These are phyloP conservation scores for Telfairia occidentalis DNA, from an alignment of 331 rosid genomes.

Conservation along the genomic window DNA sequence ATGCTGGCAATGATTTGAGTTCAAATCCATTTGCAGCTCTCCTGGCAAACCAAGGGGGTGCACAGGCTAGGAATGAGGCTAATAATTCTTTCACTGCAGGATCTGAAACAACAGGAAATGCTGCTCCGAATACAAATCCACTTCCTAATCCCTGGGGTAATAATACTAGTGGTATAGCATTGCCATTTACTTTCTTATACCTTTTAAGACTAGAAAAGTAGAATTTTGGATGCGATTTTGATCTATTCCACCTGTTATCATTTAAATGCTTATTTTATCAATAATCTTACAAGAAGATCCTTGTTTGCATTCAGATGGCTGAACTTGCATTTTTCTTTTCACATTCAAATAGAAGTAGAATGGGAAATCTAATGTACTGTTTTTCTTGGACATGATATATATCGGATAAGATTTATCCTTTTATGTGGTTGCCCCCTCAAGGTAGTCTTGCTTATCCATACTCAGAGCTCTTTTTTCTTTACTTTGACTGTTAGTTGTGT, in stretches of 20 bases:
- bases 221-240: background rate
- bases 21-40: slow-evolving; percentile 57
- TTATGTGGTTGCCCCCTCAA: background rate
- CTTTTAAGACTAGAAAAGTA: background rate
- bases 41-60: slow-evolving; percentile 40
- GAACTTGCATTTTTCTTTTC: background rate
- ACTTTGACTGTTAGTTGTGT: background rate
- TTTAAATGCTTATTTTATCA: too few relatives aligned
- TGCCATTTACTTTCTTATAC: background rate
- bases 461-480: background rate
- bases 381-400: background rate
- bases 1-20: slow-evolving; percentile 31
- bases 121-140: slow-evolving; percentile 51
- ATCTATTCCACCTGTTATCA: background rate
- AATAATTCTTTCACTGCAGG: slow-evolving; percentile 39
- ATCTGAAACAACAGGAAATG: slow-evolving; percentile 33
- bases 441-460: background rate
- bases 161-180: slow-evolving; percentile 15
- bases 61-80: slow-evolving; percentile 32
- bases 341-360: background rate
- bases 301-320: background rate
- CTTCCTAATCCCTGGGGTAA: slow-evolving; percentile 60
- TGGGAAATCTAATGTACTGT: background rate
- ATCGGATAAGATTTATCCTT: background rate
- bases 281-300: background rate